Percentiles rank a stretch among this genome's conserved stretches.
phyloP scores from a whole-genome alignment of 805 yeast genomes.

The Metschnikowia corniflorae region DNA sequence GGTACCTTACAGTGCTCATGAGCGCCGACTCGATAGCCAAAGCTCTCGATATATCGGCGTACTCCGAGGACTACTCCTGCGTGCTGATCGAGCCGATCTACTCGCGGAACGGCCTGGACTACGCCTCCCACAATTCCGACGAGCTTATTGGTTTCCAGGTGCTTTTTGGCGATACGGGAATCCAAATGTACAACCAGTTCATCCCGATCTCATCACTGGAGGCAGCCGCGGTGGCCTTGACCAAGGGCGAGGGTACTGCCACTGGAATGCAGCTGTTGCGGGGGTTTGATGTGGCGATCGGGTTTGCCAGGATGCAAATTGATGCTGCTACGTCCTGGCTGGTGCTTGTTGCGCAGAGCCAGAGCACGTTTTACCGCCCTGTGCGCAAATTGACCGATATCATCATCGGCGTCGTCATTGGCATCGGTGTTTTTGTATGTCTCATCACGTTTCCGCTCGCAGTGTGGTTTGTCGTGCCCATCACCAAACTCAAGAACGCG shows the following conservation, averaged over 20 bases:
- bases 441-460: slow-evolving; percentile 79
- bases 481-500: slow-evolving; percentile 72
- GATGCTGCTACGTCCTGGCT: slow-evolving; percentile 54
- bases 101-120: slow-evolving; percentile 20
- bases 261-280: slow-evolving; percentile 21
- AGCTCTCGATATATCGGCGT: slow-evolving; percentile 19
- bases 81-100: slow-evolving; percentile 34
- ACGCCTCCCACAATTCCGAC: slow-evolving; percentile 23
- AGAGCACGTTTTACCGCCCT: slow-evolving; percentile 58
- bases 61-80: slow-evolving; percentile 26
- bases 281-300: slow-evolving; percentile 32
- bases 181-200: slow-evolving; percentile 25
- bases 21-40: slow-evolving; percentile 29
- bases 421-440: slow-evolving; percentile 71
- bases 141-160: slow-evolving; percentile 46
- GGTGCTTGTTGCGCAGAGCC: slow-evolving; percentile 66
- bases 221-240: slow-evolving; percentile 29
- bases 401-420: slow-evolving; percentile 74
- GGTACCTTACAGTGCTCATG: slow-evolving; percentile 62
- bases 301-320: slow-evolving; percentile 28
- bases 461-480: slow-evolving; percentile 81
- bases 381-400: slow-evolving; percentile 59
- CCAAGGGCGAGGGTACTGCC: slow-evolving; percentile 26
- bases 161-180: slow-evolving; percentile 25
- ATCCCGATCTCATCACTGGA: slow-evolving; percentile 24